A percentile compares a stretch with the other conserved stretches of the same genome.
These are phyloP conservation scores for Neurospora intermedia DNA, from an alignment of 495 filamentous ascomycete species.

Conservation along the genomic window DNA sequence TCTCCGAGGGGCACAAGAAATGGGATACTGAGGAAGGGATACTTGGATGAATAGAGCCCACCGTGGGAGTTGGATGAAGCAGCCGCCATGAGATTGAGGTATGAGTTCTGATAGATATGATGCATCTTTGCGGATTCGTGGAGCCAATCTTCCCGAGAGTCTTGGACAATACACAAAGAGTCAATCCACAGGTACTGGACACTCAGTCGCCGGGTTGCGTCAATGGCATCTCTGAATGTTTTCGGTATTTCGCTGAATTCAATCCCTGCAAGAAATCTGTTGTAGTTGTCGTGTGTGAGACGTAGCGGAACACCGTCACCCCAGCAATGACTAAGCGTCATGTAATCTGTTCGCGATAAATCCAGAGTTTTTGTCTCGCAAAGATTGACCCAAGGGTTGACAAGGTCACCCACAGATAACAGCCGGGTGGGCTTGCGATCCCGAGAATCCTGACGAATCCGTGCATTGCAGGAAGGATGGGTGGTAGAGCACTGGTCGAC, in stretches of 20 bases:
- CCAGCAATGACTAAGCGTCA: neutral
- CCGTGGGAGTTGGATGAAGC: neutral
- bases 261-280: neutral
- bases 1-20: neutral
- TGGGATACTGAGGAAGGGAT: neutral
- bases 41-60: neutral
- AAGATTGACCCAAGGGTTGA: neutral
- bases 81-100: conserved; percentile 5
- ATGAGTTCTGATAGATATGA: conserved; percentile 17
- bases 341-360: neutral
- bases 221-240: conserved; percentile 7
- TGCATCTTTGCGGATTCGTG: conserved; percentile 19
- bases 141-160: conserved; percentile 20
- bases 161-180: conserved; percentile 27
- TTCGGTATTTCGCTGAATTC: neutral
- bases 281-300: neutral
- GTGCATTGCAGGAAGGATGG: neutral
- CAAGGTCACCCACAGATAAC: neutral
- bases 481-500: neutral
- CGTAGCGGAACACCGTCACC: neutral
- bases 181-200: conserved; percentile 29
- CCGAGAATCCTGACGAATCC: neutral
- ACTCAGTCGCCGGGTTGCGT: conserved; percentile 1
- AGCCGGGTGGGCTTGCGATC: neutral
- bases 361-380: neutral